These are phyloP conservation scores for Penicillium capsulatum DNA, from an alignment of 2,329 filamentous ascomycete species.

Conservation along the genomic window DNA sequence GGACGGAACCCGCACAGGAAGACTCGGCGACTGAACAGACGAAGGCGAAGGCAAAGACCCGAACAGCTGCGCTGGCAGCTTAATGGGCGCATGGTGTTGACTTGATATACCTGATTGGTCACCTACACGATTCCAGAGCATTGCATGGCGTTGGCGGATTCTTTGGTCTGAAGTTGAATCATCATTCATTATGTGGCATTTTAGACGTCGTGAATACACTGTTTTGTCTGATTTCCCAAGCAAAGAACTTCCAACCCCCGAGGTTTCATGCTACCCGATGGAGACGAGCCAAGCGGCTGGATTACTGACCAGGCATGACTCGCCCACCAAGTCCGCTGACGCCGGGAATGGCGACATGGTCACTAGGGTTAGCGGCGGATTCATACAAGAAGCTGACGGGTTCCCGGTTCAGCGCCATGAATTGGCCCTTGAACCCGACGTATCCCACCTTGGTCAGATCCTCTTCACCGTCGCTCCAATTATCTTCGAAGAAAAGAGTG, in stretches of 20 bases:
- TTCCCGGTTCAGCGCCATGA: conserved; percentile 78
- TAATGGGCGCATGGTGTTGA: conserved; percentile 6
- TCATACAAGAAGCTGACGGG: conserved; percentile 88
- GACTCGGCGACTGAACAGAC: conserved; percentile 25
- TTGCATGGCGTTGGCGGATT: conserved; percentile 25
- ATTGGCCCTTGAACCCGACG: conserved; percentile 90
- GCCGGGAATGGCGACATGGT: conserved; percentile 60
- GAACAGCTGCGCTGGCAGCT: conserved; percentile 24
- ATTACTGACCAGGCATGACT: conserved; percentile 42
- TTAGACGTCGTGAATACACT: conserved; percentile 13
- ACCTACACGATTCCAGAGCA: conserved; percentile 18
- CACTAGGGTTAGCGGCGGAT: conserved; percentile 82
- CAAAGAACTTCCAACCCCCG: background rate
- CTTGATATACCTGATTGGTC: conserved; percentile 11
- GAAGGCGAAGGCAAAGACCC: conserved; percentile 24
- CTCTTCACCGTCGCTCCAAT: conserved; percentile 75
- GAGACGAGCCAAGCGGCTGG: background rate
- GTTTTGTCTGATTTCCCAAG: background rate
- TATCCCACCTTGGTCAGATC: conserved; percentile 77
- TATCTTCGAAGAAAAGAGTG: conserved; percentile 85
- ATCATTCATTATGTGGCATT: conserved; percentile 14
- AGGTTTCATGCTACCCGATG: no score
- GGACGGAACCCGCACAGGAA: conserved; percentile 22
- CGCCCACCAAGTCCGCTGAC: conserved; percentile 38
- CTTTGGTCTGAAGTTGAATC: conserved; percentile 5